Conservation (phyloP, 139 green algal genomes). For the Tetradesmus lagerheimii region DNA sequence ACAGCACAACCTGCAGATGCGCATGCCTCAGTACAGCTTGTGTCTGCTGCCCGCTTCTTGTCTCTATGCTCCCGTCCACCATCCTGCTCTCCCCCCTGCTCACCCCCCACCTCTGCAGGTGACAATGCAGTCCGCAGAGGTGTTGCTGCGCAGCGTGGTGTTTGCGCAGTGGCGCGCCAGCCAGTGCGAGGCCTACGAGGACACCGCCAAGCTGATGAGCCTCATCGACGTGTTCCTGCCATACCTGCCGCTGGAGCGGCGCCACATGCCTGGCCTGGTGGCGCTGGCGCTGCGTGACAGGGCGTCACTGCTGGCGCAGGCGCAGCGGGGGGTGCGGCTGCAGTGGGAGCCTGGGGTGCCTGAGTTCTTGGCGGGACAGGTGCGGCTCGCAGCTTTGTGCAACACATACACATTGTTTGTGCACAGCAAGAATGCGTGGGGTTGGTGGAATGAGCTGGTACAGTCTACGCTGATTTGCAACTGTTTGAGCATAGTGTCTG, state of each 20-base stretch:
- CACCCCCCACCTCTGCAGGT: conserved; percentile 45
- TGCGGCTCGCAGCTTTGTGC: too few species aligned
- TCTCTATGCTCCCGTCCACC: too few species aligned
- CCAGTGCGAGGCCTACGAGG: conserved; percentile 73
- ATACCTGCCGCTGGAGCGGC: conserved; percentile 77
- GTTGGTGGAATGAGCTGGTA: too few species aligned
- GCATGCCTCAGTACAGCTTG: too few species aligned
- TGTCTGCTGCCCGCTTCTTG: too few species aligned
- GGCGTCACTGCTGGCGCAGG: background rate
- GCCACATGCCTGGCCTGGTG: conserved; percentile 17
- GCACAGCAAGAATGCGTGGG: too few species aligned
- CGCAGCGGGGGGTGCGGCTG: background rate
- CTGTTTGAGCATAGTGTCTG: too few species aligned
- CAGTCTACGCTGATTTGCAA: too few species aligned
- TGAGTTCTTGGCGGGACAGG: conserved; percentile 5
- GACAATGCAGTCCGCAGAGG: conserved; percentile 64
- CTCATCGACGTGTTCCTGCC: conserved; percentile 86
- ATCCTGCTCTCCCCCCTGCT: too few species aligned
- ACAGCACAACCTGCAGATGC: too few species aligned
- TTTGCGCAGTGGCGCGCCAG: conserved; percentile 73
- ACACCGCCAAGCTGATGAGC: conserved; percentile 79
- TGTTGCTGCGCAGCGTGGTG: conserved; percentile 78
- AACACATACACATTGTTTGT: background rate
- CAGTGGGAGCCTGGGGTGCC: background rate
- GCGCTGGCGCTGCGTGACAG: background rate